Evolutionary conservation across 225 moss, liverwort and hornwort genomes (phyloP).

Genomic region (Asterella californica): DNA sequence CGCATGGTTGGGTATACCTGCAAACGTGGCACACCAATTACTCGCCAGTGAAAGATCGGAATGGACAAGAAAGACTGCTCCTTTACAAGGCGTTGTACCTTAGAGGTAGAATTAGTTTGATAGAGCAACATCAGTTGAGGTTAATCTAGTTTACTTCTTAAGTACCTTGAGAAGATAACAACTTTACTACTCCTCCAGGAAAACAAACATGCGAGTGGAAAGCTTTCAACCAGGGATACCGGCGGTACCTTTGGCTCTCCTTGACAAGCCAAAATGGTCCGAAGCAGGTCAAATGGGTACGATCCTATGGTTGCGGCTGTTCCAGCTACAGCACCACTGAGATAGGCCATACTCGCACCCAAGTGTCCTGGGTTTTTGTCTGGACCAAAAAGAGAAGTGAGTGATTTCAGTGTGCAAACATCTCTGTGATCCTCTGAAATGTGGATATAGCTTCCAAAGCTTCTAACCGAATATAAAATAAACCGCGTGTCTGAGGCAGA

Average conservation of each 20-base stretch:
- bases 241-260: slow-evolving; percentile 86
- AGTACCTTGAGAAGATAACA: too few species aligned
- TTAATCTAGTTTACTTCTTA: not conserved
- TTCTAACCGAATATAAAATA: not conserved
- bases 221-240: not conserved
- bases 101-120: not conserved
- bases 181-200: not conserved
- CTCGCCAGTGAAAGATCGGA: not conserved
- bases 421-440: not conserved
- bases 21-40: slow-evolving; percentile 9
- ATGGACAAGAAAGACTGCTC: not conserved
- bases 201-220: not conserved
- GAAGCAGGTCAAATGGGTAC: slow-evolving; percentile 93
- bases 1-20: slow-evolving; percentile 84
- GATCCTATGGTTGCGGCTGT: slow-evolving; percentile 80
- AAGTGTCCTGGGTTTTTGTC: slow-evolving; percentile 28
- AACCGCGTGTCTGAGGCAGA: not conserved
- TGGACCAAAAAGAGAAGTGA: not conserved
- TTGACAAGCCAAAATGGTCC: slow-evolving; percentile 87
- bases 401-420: not conserved
- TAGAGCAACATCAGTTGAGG: not conserved
- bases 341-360: slow-evolving; percentile 44
- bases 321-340: slow-evolving; percentile 84
- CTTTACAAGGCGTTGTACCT: not conserved
- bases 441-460: not conserved